Conservation (phyloP, 2,329 filamentous ascomycete genomes). For the Penicillium expansum region DNA sequence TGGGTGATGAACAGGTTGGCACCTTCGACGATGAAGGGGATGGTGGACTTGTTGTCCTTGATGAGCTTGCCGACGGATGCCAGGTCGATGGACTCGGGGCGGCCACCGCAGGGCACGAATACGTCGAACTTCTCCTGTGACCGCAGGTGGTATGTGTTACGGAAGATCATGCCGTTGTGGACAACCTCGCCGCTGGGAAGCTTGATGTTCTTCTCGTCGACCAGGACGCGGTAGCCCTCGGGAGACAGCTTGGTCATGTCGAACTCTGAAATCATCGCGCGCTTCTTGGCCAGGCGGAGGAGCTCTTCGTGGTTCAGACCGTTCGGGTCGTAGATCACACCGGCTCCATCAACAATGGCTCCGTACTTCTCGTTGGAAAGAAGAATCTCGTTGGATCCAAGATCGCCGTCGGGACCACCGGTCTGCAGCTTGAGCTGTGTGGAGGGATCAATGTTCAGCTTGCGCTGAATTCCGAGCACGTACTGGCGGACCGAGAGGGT, state of each 20-base stretch:
- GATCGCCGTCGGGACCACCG: slow-evolving; percentile 91
- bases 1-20: slow-evolving; percentile 99
- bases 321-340: slow-evolving; percentile 89
- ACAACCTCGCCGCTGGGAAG: slow-evolving; percentile 84
- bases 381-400: slow-evolving; percentile 96
- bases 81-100: slow-evolving; percentile 94
- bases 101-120: slow-evolving; percentile 94
- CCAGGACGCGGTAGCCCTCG: slow-evolving; percentile 85
- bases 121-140: slow-evolving; percentile 73
- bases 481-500: slow-evolving; percentile 95
- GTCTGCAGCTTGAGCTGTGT: slow-evolving; percentile 93
- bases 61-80: slow-evolving; percentile 85
- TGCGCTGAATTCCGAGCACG: slow-evolving; percentile 94
- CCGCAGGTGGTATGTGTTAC: slow-evolving; percentile 94
- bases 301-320: slow-evolving; percentile 84
- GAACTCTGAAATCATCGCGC: slow-evolving; percentile 86
- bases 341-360: slow-evolving; percentile 91
- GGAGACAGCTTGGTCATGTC: slow-evolving; percentile 80
- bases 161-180: slow-evolving; percentile 90
- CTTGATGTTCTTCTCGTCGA: slow-evolving; percentile 85
- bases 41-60: slow-evolving; percentile 77
- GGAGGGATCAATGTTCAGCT: slow-evolving; percentile 82
- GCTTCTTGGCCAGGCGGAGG: slow-evolving; percentile 75
- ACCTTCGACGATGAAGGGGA: slow-evolving; percentile 96
- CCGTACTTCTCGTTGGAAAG: slow-evolving; percentile 95